Base-by-base conservation (phyloP, 495 filamentous ascomycete species). In the Lophiotrema nucula region DNA sequence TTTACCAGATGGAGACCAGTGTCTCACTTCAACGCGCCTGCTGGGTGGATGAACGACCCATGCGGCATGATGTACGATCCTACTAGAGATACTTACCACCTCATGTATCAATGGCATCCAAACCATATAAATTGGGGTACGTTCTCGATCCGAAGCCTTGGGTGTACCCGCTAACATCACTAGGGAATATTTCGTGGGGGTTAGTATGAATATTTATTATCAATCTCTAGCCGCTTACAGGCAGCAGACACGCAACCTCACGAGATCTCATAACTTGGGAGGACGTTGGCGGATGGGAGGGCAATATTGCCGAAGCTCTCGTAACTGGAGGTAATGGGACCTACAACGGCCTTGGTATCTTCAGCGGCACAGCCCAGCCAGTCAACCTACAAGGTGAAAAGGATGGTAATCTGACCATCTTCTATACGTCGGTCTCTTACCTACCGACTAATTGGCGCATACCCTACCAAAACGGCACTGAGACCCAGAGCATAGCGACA, bases 1-100 rank as follows among this genome's bases (percentile, higher is more conserved):
- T 73, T 73, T 62, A 72, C 68, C 0, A 61, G 71, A 62, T 79
- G 76, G 75, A 65, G 79, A 24, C 80, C 81, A 19, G 72, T 56
- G 3, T 79, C 70, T 42, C 81, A 83, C 57, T 70, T 84, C 35
- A 69, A 70, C 4, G 77, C 81, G 4, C 75, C 79, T 4, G 67
- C 67, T 44, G 78, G 77, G 23, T 83, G 80, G 79, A 69, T 81
- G 70, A 82, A 83, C 53, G 81, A 83, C 27, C 81, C 81, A 4
- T 82, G 79, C 50, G 80, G 76, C 8, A 66, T 78, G 18, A 75
- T 79, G 49, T 83, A 82, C 45, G 80, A 83, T 57, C 77, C 77
- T 13, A 57, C 56, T 12, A 49, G 62, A 37, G 67, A 73, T 16
- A 76, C 72, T 4, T 70, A 74, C 63, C 57, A 66, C 46, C 64